Evolutionary conservation across 306 rosid species (phyloP).

Genomic region (Erythrophleum fordii): DNA sequence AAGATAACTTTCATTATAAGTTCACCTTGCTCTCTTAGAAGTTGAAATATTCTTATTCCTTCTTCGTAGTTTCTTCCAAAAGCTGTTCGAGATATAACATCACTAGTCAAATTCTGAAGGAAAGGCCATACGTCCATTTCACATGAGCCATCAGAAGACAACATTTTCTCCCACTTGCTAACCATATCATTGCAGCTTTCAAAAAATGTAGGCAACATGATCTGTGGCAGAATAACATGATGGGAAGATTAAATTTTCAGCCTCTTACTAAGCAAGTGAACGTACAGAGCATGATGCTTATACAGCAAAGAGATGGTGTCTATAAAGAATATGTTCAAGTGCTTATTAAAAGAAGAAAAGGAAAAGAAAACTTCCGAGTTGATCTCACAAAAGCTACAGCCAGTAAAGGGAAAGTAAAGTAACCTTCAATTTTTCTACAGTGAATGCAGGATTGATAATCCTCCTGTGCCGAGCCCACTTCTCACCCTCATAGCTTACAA

Average conservation of each 20-base stretch:
- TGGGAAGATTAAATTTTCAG: background rate
- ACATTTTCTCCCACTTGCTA: slow-evolving; percentile 49
- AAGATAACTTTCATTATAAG: background rate
- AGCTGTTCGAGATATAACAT: slow-evolving; percentile 52
- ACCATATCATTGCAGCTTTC: slow-evolving; percentile 47
- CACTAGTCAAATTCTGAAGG: slow-evolving; percentile 42
- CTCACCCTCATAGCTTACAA: too few species aligned
- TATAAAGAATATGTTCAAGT: background rate
- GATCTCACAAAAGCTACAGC: background rate
- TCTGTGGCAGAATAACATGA: slow-evolving; percentile 24
- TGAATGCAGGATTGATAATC: slow-evolving; percentile 61
- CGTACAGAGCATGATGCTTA: background rate
- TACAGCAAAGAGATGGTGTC: background rate
- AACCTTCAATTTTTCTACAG: slow-evolving; percentile 65
- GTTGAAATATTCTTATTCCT: slow-evolving; percentile 59
- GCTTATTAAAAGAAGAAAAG: background rate
- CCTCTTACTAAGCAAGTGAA: background rate
- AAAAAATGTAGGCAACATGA: slow-evolving; percentile 43
- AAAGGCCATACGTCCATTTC: slow-evolving; percentile 47
- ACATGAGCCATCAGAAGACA: slow-evolving; percentile 39
- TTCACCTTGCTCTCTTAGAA: slow-evolving; percentile 41
- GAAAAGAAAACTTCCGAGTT: background rate
- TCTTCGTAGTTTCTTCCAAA: slow-evolving; percentile 60
- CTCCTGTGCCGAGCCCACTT: slow-evolving; percentile 58
- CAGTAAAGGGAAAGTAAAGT: background rate